Percentiles rank a stretch among this genome's conserved stretches.
phyloP scores from a whole-genome alignment of 352 stramenopile genomes.

The Paralagenidium karlingii region DNA sequence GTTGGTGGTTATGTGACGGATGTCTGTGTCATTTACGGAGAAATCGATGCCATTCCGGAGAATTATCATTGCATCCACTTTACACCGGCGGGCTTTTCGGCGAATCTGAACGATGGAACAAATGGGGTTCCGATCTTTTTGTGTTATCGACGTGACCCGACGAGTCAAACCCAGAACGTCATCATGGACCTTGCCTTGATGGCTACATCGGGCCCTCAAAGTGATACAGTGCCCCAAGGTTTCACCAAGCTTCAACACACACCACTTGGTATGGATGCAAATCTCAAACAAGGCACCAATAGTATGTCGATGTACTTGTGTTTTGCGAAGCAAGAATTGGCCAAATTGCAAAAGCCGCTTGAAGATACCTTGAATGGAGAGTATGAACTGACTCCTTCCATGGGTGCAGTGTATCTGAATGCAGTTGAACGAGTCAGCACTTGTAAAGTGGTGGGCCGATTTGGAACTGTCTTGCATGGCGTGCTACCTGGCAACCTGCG shows the following conservation, averaged over 20 bases:
- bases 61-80: conserved; percentile 56
- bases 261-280: conserved; percentile 77
- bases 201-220: conserved; percentile 55
- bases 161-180: conserved; percentile 20
- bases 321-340: conserved; percentile 40
- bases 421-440: conserved; percentile 38
- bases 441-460: conserved; percentile 49
- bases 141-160: conserved; percentile 41
- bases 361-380: conserved; percentile 61
- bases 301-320: conserved; percentile 69
- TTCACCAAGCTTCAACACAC: conserved; percentile 82
- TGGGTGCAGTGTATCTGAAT: too few species aligned
- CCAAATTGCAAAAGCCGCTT: conserved; percentile 37
- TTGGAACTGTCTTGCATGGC: conserved; percentile 57
- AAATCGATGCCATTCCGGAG: conserved; percentile 75
- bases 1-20: conserved; percentile 41
- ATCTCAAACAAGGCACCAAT: conserved; percentile 66
- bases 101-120: conserved; percentile 77
- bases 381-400: too few species aligned
- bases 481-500: conserved; percentile 42
- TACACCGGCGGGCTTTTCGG: conserved; percentile 52
- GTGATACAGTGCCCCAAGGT: conserved; percentile 38
- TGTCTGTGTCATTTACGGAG: conserved; percentile 73
- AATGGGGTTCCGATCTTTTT: conserved; percentile 67
- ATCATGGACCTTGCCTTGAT: conserved; percentile 67